Conservation (phyloP, 805 yeast genomes). For the Candida michaelii region DNA sequence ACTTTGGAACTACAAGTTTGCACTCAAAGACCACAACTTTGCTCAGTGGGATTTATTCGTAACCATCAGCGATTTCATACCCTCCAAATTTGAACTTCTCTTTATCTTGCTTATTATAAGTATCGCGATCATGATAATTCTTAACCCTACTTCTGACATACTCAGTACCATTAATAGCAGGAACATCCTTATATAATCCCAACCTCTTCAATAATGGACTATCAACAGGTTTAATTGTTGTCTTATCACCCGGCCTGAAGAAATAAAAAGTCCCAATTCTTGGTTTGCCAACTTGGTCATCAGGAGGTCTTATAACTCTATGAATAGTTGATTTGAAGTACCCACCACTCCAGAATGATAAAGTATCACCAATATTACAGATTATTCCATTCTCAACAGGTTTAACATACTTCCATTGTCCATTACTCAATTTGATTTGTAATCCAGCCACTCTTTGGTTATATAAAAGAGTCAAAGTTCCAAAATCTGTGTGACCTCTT, state of each 20-base stretch:
- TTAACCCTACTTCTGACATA: conserved; percentile 30
- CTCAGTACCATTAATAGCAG: conserved; percentile 28
- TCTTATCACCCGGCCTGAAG: conserved; percentile 33
- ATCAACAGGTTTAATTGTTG: conserved; percentile 27
- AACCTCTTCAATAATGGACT: conserved; percentile 31
- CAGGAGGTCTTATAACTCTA: conserved; percentile 36
- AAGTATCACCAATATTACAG: conserved; percentile 36
- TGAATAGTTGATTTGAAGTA: conserved; percentile 35
- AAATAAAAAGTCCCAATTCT: conserved; percentile 37
- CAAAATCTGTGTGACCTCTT: conserved; percentile 38
- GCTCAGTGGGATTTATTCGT: too few relatives aligned
- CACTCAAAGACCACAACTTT: too few relatives aligned
- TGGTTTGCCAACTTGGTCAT: conserved; percentile 29
- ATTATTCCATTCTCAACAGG: conserved; percentile 33
- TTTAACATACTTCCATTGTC: conserved; percentile 35
- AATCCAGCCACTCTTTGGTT: conserved; percentile 38
- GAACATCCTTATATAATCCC: conserved; percentile 26
- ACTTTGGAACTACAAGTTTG: too few relatives aligned
- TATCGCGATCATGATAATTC: conserved; percentile 25
- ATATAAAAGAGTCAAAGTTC: conserved; percentile 33
- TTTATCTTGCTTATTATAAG: conserved; percentile 23
- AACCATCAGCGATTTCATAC: conserved; percentile 29
- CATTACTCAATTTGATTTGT: conserved; percentile 28
- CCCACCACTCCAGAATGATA: conserved; percentile 36
- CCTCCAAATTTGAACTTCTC: conserved; percentile 29